Base-by-base conservation (phyloP, 192 early-diverging fungal species). In the Chytriomyces confervae region DNA sequence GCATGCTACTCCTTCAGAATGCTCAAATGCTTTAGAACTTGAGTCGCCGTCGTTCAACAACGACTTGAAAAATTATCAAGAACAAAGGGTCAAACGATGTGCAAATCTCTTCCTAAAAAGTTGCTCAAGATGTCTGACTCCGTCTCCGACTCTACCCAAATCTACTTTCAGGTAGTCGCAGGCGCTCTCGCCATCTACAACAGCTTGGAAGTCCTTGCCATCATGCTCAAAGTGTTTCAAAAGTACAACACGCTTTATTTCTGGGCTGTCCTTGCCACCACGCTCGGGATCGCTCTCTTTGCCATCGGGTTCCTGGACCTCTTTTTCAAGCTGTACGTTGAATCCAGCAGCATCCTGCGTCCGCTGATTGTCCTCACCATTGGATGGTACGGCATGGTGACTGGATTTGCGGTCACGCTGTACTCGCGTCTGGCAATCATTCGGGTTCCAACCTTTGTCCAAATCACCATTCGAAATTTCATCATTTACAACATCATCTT, bases 361-460 rank as follows among this genome's bases (percentile, higher is more conserved):
- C 78, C 78, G 1, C 44, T 79, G 53, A 50, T 78, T 20, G 70
- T 79, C 16, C 65, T 79, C 13, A 79, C 78, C 6, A 66, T 79
- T 69, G 78, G 78, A 6, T 79, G 78, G 78, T 66, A 78, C 24
- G 20, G 44, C 43, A 79, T 79, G 78, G 79, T 72, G 53, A 80
- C 78, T 29, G 79, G 79, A 9, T 79, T 80, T 8, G 23, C 77
- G 18, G 51, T 80, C 5, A 49, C 69, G n/a, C 80, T 80, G 77
- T 80, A 80, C 65, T 80, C 77, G 9, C 20, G 79, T 7, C 36
- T 80, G 23, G 47, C 45, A 43, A 24, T 80, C 8, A 66, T 80
- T 10, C 49, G 57, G 53, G 53, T 53, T 66, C 69, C 68, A 50
- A 16, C 3, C 44, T 72, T 50, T 69, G 51, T 78, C 49, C 20